Percentiles rank a stretch among this genome's conserved stretches.
These are phyloP conservation scores for Ogataea populi-albae DNA, from an alignment of 805 yeast species.

Conservation along the genomic window DNA sequence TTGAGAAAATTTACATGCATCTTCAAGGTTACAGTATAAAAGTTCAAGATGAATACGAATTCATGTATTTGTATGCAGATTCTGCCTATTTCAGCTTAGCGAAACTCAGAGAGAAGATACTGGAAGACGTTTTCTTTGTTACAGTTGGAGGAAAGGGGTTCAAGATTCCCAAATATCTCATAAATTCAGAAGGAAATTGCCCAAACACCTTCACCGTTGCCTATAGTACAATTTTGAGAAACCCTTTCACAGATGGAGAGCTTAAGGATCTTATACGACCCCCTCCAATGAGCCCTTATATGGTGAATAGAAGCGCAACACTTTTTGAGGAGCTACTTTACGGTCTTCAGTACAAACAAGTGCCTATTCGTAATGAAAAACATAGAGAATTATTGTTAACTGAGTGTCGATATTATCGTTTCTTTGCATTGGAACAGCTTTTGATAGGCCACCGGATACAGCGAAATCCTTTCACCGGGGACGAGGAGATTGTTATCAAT, in stretches of 20 bases:
- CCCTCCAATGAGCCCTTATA: constrained; percentile 66
- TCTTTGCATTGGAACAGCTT: constrained; percentile 70
- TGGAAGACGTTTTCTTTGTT: constrained; percentile 54
- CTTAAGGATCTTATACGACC: constrained; percentile 60
- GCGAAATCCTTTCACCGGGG: constrained; percentile 47
- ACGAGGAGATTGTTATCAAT: constrained; percentile 57
- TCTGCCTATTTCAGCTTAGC: constrained; percentile 68
- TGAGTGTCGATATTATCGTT: constrained; percentile 78
- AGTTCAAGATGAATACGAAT: constrained; percentile 58
- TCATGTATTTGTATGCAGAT: constrained; percentile 62
- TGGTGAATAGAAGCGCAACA: constrained; percentile 48
- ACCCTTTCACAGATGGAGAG: constrained; percentile 39
- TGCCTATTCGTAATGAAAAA: constrained; percentile 45
- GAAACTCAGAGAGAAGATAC: constrained; percentile 47
- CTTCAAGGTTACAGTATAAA: constrained; percentile 75
- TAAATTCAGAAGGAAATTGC: constrained; percentile 60
- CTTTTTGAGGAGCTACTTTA: constrained; percentile 55
- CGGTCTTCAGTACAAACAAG: constrained; percentile 52
- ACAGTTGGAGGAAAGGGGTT: constrained; percentile 60
- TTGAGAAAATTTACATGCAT: constrained; percentile 65
- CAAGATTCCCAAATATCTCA: constrained; percentile 53
- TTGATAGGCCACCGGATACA: constrained; percentile 51
- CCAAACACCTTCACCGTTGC: constrained; percentile 77
- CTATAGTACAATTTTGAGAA: constrained; percentile 48
- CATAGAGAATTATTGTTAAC: constrained; percentile 56